phyloP scores from a whole-genome alignment of 176 grass and related monocot genomes.

The Raddia guianensis region DNA sequence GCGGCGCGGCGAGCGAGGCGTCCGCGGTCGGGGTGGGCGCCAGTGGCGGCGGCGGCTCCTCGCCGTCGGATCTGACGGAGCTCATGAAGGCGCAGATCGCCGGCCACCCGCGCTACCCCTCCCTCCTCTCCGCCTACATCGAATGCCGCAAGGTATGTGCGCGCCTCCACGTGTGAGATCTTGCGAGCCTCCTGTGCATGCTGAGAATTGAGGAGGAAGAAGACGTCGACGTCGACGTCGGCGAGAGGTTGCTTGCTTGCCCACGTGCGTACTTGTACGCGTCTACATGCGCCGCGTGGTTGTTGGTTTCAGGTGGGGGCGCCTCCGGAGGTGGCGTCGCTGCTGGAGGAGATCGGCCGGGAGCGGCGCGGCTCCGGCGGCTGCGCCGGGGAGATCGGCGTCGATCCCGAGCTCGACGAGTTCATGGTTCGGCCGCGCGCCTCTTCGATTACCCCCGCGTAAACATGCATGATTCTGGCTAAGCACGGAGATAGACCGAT shows the following conservation, averaged over 20 bases:
- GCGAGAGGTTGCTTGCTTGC: too few relatives aligned
- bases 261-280: neutral
- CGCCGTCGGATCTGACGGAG: constrained; percentile 68
- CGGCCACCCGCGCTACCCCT: constrained; percentile 73
- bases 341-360: constrained; percentile 72
- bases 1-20: constrained; percentile 34
- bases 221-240: neutral
- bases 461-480: neutral
- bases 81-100: constrained; percentile 86
- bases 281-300: neutral
- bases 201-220: neutral
- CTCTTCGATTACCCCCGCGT: neutral
- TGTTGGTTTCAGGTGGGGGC: constrained; percentile 66
- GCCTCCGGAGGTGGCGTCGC: constrained; percentile 68
- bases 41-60: neutral
- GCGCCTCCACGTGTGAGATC: neutral
- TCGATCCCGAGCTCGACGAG: constrained; percentile 92
- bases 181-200: neutral
- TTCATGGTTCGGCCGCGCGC: constrained; percentile 63
- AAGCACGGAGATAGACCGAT: too few relatives aligned
- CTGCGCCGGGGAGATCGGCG: constrained; percentile 50
- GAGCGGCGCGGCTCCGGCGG: constrained; percentile 42
- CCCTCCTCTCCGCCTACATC: constrained; percentile 80
- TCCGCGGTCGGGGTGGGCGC: constrained; percentile 22
- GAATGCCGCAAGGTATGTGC: constrained; percentile 75